These are phyloP conservation scores for Diplodia seriata DNA, from an alignment of 2,329 filamentous ascomycete species.

Conservation along the genomic window DNA sequence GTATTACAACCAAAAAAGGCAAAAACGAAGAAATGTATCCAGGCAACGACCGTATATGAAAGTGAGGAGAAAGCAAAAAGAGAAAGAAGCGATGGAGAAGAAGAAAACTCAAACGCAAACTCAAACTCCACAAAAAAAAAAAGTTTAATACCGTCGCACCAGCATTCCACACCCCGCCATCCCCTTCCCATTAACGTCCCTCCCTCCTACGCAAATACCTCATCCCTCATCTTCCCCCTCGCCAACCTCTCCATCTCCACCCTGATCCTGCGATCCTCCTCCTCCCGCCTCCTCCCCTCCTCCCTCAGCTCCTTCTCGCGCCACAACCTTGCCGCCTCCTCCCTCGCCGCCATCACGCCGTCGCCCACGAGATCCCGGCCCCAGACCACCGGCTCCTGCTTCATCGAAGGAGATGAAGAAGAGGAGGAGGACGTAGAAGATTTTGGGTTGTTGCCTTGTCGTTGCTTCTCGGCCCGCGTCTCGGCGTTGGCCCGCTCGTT, in stretches of 20 bases:
- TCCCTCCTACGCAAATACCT: neutral
- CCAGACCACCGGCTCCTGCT: neutral
- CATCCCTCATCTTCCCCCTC: neutral
- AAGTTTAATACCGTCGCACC: no score
- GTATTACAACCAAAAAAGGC: neutral
- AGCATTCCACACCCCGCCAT: no score
- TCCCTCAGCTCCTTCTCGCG: neutral
- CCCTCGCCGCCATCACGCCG: neutral
- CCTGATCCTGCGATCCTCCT: neutral
- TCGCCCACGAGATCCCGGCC: conserved; percentile 4
- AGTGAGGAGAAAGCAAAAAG: neutral
- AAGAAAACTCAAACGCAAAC: no score
- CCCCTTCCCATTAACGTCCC: neutral
- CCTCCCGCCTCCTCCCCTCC: neutral
- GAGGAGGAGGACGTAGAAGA: no score
- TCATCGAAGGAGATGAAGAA: no score
- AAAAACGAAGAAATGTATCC: neutral
- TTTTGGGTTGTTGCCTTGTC: no score
- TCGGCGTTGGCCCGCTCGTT: conserved; percentile 21
- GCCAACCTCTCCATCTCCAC: neutral
- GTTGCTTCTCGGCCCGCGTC: no score
- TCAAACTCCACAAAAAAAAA: no score
- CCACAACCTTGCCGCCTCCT: neutral
- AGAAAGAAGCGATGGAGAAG: neutral
- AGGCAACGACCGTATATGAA: neutral